Base-by-base conservation (phyloP, 2,329 filamentous ascomycete species). In the Diaporthe citriasiana region DNA sequence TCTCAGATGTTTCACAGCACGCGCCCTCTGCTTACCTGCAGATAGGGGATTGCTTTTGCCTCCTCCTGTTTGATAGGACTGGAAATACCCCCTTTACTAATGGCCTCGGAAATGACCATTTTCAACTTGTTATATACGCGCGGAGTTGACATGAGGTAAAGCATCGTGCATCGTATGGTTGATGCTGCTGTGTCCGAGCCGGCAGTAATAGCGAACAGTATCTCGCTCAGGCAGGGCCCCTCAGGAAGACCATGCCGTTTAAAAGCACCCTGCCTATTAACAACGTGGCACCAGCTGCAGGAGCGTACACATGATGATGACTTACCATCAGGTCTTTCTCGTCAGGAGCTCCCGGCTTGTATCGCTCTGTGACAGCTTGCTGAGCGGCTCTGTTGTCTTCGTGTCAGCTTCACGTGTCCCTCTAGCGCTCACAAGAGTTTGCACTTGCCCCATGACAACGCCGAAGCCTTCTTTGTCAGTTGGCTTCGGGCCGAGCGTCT, bases 111-210 rank as follows among this genome's bases (percentile, higher is more conserved):
- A n/a, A 66, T 68, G 40, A 76, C 75, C 60, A 66, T 65, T 40
- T 72, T 66, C 40, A 78, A 47, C 22, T 63, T 71, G 30, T 56
- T 50, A 53, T 75, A 75, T 0, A 75, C 74, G 22, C 65, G 71
- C 8, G 76, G 74, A 22, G 60, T 74, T 19, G 71, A 74, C 50
- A 77, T 73, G 56, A 77, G 55, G 38, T 74, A 73, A 22, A 77
- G 68, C 73, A 77, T 73, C 7, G 84, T 87, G 53, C 83, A 81
- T 6, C 87, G 84, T 5, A 89, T 81, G 4, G 84, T 82, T 0
- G 85, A 86, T 0, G 87, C 85, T 0, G 87, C 87, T 15, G 86
- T 88, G 76, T 90, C 88, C 4, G 86, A 86, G 7, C 88, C 88
- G 4, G 87, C 87, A 3, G 87, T 35, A 15, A 77, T 75, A 27